A percentile compares a stretch with the other conserved stretches of the same genome.
phyloP scores from a whole-genome alignment of 1,284 basidiomycete genomes.

The Neotropicomus parvogracilis region DNA sequence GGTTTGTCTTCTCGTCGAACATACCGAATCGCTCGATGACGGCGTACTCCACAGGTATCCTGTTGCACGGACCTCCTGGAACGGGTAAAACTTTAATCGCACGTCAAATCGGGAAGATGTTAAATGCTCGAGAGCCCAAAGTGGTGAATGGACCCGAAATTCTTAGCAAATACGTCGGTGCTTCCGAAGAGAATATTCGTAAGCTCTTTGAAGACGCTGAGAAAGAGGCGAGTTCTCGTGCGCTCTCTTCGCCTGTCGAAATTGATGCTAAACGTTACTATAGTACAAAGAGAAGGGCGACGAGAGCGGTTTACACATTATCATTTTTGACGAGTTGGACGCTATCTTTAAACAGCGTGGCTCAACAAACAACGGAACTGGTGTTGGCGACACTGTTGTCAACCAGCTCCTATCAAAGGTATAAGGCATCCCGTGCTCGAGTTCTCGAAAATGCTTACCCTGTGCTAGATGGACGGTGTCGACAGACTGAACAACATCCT shows the following conservation, averaged over 20 bases:
- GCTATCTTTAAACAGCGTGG: slow-evolving; percentile 99
- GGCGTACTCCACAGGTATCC: slow-evolving; percentile 59
- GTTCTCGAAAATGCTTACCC: neutral
- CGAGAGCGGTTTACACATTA: slow-evolving; percentile 97
- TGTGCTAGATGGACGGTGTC: slow-evolving; percentile 91
- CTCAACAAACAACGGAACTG: slow-evolving; percentile 85
- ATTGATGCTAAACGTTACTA: neutral
- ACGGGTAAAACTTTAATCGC: slow-evolving; percentile 99
- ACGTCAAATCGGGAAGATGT: slow-evolving; percentile 98
- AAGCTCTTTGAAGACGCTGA: slow-evolving; percentile 98
- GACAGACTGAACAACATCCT: slow-evolving; percentile 99
- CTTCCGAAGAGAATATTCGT: slow-evolving; percentile 97
- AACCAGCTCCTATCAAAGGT: slow-evolving; percentile 98
- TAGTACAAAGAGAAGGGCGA: slow-evolving; percentile 98
- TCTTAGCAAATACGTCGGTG: slow-evolving; percentile 96
- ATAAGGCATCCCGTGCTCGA: neutral
- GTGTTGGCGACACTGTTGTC: slow-evolving; percentile 97
- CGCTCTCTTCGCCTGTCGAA: neutral
- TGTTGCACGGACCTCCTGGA: slow-evolving; percentile 94
- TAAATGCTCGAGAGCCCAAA: slow-evolving; percentile 97
- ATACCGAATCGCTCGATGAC: neutral
- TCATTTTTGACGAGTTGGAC: slow-evolving; percentile 99
- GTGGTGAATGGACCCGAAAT: slow-evolving; percentile 99
- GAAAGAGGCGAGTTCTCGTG: slow-evolving; percentile 67
- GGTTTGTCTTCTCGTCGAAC: slow-evolving; percentile 44